phyloP scores from a whole-genome alignment of 208 protist species.

The Leishmania arabica region DNA sequence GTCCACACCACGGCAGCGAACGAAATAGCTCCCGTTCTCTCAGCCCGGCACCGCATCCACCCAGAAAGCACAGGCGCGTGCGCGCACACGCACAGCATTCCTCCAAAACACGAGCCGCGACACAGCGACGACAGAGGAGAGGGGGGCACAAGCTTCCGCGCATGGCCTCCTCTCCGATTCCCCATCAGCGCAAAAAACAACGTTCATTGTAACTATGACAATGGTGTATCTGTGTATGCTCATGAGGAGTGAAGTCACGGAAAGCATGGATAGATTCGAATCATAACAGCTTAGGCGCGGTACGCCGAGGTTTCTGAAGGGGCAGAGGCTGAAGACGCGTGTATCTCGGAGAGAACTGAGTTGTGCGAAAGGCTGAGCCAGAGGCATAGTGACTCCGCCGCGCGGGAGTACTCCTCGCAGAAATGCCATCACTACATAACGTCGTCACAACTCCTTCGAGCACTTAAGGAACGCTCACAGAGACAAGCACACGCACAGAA shows the following conservation, averaged over 20 bases:
- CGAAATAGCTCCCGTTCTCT: neutral
- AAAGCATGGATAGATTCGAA: conserved; percentile 36
- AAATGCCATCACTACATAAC: neutral
- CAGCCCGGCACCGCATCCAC: neutral
- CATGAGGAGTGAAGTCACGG: conserved; percentile 24
- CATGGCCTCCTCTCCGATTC: neutral
- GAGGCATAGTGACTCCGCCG: neutral
- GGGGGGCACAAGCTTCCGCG: neutral
- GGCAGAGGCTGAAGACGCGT: neutral
- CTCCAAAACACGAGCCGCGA: neutral
- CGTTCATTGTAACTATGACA: conserved; percentile 34
- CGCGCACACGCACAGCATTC: neutral
- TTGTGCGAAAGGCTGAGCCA: neutral
- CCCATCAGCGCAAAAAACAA: neutral
- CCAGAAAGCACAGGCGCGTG: neutral
- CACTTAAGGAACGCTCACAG: neutral
- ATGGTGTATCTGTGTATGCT: conserved; percentile 28
- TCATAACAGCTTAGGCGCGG: conserved; percentile 9
- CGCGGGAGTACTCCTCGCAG: neutral
- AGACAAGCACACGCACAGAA: neutral
- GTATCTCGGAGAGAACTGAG: neutral
- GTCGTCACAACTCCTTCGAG: neutral
- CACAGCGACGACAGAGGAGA: neutral
- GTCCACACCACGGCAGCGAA: neutral
- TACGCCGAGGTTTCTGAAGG: neutral